Conservation (phyloP, 139 green algal genomes). For the Monoraphidium neglectum region DNA sequence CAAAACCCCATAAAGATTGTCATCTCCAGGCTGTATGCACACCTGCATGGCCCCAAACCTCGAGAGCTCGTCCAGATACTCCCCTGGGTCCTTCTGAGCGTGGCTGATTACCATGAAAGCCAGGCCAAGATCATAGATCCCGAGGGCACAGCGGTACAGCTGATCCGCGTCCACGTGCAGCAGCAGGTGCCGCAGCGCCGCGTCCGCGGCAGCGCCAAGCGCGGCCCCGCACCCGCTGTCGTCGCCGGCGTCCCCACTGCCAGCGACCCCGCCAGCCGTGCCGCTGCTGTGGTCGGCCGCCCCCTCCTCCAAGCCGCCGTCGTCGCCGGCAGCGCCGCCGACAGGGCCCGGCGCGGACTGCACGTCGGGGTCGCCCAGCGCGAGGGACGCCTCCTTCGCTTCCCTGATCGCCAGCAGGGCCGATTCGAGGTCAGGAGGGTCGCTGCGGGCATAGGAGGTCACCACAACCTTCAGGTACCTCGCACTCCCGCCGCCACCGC, state of each 20-base stretch:
- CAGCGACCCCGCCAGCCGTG: not conserved
- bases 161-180: constrained; percentile 76
- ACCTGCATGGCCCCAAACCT: constrained; percentile 51
- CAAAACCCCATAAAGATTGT: too few species aligned
- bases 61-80: constrained; percentile 87
- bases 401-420: constrained; percentile 72
- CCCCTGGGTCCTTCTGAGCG: constrained; percentile 84
- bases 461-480: constrained; percentile 62
- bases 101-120: constrained; percentile 85
- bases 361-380: not conserved
- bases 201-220: constrained; percentile 51
- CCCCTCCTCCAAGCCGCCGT: not conserved
- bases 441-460: constrained; percentile 53
- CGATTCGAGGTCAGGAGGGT: constrained; percentile 66
- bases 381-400: constrained; percentile 64
- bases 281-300: too few species aligned
- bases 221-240: not conserved
- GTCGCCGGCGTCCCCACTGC: not conserved
- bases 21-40: too few species aligned
- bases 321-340: too few species aligned
- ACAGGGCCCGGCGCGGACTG: too few species aligned
- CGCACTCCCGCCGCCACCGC: not conserved
- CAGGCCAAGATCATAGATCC: constrained; percentile 89
- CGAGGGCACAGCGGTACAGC: constrained; percentile 87
- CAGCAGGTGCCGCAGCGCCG: constrained; percentile 83